Percentiles rank a stretch among this genome's conserved stretches.
phyloP scores from a whole-genome alignment of 768 basidiomycete genomes.

The Heimioporus sp. region DNA sequence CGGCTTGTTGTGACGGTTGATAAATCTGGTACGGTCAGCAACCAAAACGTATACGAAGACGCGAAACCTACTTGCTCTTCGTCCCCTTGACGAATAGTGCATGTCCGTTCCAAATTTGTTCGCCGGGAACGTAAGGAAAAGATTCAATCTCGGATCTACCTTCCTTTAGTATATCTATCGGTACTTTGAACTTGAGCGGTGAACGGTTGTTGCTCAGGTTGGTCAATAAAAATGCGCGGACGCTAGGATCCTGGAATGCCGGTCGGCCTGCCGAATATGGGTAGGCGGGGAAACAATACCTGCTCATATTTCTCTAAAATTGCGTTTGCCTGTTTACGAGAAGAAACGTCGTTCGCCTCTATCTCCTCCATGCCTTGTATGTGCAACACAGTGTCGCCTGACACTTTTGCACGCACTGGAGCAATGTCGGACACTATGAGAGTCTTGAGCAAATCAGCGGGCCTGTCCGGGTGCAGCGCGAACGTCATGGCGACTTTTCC shows the following conservation, averaged over 20 bases:
- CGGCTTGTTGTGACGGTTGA: constrained; percentile 69
- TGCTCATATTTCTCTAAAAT: constrained; percentile 62
- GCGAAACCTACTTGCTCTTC: constrained; percentile 60
- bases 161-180: constrained; percentile 60
- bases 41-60: neutral
- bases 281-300: constrained; percentile 33
- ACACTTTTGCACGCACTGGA: constrained; percentile 58
- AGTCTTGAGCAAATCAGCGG: constrained; percentile 42
- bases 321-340: constrained; percentile 67
- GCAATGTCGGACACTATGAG: constrained; percentile 83
- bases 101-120: constrained; percentile 52
- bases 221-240: constrained; percentile 84
- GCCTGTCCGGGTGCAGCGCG: constrained; percentile 48
- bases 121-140: constrained; percentile 69
- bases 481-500: constrained; percentile 80
- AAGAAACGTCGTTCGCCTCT: constrained; percentile 53
- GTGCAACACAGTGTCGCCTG: constrained; percentile 64
- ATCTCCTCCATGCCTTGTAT: constrained; percentile 73
- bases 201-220: constrained; percentile 53
- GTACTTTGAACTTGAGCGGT: constrained; percentile 66
- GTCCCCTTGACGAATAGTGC: constrained; percentile 76
- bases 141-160: constrained; percentile 68
- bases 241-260: constrained; percentile 56
- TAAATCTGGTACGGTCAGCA: constrained; percentile 47
- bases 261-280: constrained; percentile 2